Evolutionary conservation across 768 basidiomycete genomes (phyloP), one percentile per base, ranked within the genome.

Genomic region (Russula earlei): DNA sequence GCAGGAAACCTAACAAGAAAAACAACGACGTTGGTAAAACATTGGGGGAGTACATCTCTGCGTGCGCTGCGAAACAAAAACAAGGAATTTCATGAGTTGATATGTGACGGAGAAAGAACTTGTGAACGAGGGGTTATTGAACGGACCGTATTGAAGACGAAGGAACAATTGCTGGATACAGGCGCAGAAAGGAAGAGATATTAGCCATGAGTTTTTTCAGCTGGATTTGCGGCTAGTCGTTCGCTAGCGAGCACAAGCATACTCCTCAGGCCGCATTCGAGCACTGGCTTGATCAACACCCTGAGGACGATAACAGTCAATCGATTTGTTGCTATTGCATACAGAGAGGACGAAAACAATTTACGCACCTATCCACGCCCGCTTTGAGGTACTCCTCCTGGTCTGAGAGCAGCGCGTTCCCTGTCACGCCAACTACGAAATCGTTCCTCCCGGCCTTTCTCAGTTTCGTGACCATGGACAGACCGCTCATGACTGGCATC

Each of bases 401-500:
- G 66, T 65, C 64, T 12, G 56, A 47, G 40, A 65, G 47, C 47
- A 69, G 69, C 40, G 77, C 78, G 61, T 79, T 79, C 1, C 75
- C 68, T 50, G 86, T 88, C 40, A 88, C 83, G 33, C 86, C 87
- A 17, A 91, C 85, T n/a, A 92, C 80, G 64, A 91, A 86, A 63
- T 91, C 88, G 19, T 67, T 71, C 58, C 88, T 74, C 8, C 82
- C 83, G 66, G 82, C 67, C 55, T 77, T 74, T 56, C 90, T 73
- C 37, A 93, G 70, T 66, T 78, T 82, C 52, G 75, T 67, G 11
- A 90, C 81, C 19, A 79, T 77, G 55, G 82, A 79, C 43, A 89
- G 65, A 15, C 91, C 91, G 58, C 84, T 84, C 74, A 89, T 75
- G 19, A 88, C 72, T 9, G 85, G 85, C 87, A 91, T 91, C 69